phyloP scores from a whole-genome alignment of 371 early-diverging fungal species.

The Saksenaea oblongispora region DNA sequence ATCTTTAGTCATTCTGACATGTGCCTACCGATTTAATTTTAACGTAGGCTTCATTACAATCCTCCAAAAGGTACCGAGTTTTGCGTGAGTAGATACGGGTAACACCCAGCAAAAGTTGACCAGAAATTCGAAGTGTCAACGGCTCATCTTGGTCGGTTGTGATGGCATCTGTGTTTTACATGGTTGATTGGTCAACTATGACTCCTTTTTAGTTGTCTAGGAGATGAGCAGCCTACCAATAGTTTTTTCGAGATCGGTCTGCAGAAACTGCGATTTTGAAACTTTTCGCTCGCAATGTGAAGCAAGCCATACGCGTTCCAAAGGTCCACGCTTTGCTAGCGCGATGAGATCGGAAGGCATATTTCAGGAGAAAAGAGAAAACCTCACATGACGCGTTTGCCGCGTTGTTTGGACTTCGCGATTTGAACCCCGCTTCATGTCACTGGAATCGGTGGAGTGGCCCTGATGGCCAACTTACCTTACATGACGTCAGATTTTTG shows the following conservation, averaged over 20 bases:
- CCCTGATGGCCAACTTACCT: too few species aligned
- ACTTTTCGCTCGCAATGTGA: conserved; percentile 97
- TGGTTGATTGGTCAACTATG: not conserved
- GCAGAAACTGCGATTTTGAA: conserved; percentile 90
- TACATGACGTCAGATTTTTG: too few species aligned
- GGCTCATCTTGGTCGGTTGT: conserved; percentile 76
- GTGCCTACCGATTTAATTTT: conserved; percentile 86
- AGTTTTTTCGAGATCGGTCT: conserved; percentile 84
- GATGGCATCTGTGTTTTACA: conserved; percentile 70
- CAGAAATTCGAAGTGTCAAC: conserved; percentile 92
- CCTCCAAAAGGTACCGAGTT: conserved; percentile 94
- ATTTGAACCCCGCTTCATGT: too few species aligned
- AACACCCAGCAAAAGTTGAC: conserved; percentile 96
- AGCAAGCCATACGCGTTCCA: conserved; percentile 98
- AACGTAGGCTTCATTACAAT: conserved; percentile 94
- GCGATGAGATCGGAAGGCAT: conserved; percentile 26
- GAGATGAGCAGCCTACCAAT: conserved; percentile 62
- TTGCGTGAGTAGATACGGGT: conserved; percentile 96
- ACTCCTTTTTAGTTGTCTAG: not conserved
- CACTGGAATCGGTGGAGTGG: too few species aligned
- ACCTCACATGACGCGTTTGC: not conserved
- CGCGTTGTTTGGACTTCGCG: too few species aligned
- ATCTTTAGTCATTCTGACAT: not conserved
- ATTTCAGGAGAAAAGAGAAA: not conserved
- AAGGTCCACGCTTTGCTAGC: conserved; percentile 85